phyloP scores from a whole-genome alignment of 805 yeast genomes.

The Candida lessepsii region DNA sequence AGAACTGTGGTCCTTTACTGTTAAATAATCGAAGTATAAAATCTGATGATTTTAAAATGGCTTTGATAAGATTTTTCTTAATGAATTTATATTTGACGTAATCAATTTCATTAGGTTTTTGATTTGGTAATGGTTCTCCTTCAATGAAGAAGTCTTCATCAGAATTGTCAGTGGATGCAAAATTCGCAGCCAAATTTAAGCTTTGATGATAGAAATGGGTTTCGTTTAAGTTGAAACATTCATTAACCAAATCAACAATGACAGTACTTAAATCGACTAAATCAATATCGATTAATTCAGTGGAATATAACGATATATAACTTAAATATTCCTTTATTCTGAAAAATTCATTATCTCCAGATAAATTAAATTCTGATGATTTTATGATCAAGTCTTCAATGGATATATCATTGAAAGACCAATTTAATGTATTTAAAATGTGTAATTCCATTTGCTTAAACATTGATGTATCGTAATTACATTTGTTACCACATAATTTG shows the following conservation, averaged over 20 bases:
- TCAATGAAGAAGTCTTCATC: slow-evolving; percentile 14
- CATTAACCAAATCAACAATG: slow-evolving; percentile 32
- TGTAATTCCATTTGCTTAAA: slow-evolving; percentile 64
- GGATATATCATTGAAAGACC: slow-evolving; percentile 66
- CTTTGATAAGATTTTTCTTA: slow-evolving; percentile 25
- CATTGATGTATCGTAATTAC: slow-evolving; percentile 48
- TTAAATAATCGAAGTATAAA: slow-evolving; percentile 26
- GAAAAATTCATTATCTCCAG: slow-evolving; percentile 32
- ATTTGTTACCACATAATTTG: slow-evolving; percentile 63
- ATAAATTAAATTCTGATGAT: slow-evolving; percentile 34
- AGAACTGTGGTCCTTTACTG: slow-evolving; percentile 29
- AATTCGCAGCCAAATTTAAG: slow-evolving; percentile 16
- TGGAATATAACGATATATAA: slow-evolving; percentile 49
- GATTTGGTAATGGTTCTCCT: not conserved
- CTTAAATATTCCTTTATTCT: slow-evolving; percentile 49
- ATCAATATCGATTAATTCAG: slow-evolving; percentile 40
- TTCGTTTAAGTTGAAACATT: slow-evolving; percentile 22
- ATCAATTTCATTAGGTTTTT: slow-evolving; percentile 11
- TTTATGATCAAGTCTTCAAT: slow-evolving; percentile 37
- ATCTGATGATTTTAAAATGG: slow-evolving; percentile 29
- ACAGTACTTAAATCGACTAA: slow-evolving; percentile 30
- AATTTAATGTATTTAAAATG: slow-evolving; percentile 47
- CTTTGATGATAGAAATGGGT: slow-evolving; percentile 24
- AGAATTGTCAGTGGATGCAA: not conserved
- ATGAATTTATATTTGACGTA: slow-evolving; percentile 21